Percentiles rank a stretch among this genome's conserved stretches.
Conservation (phyloP, 2,329 filamentous ascomycete species). For the Kalmusia sp. region DNA sequence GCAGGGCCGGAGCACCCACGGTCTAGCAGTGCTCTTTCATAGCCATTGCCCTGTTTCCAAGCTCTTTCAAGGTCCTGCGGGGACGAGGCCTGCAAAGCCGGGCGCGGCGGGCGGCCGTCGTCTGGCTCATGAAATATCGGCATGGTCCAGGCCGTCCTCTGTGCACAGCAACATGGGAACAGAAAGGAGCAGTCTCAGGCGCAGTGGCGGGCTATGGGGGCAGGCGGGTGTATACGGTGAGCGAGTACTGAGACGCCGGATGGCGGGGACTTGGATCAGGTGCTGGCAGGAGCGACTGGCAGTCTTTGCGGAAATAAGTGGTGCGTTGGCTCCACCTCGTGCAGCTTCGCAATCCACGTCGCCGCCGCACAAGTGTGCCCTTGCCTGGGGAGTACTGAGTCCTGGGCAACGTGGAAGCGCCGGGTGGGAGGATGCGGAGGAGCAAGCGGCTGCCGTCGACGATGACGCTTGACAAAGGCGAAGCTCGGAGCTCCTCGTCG, state of each 20-base stretch:
- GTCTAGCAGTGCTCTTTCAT: slow-evolving; percentile 15
- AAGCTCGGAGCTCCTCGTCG: too few species aligned
- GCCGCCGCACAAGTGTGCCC: slow-evolving; percentile 18
- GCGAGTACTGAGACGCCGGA: slow-evolving; percentile 31
- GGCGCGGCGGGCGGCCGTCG: slow-evolving; percentile 32
- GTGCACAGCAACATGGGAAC: slow-evolving; percentile 34
- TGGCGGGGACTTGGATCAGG: slow-evolving; percentile 32
- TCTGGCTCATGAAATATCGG: slow-evolving; percentile 49
- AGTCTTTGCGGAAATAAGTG: slow-evolving; percentile 25
- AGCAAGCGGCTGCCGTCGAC: slow-evolving; percentile 20
- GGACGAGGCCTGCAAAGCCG: slow-evolving; percentile 23
- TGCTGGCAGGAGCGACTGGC: slow-evolving; percentile 35
- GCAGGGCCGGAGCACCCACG: slow-evolving; percentile 13
- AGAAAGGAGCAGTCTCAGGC: slow-evolving; percentile 2
- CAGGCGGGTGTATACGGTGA: not conserved
- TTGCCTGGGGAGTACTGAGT: slow-evolving; percentile 27
- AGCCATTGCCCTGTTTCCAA: slow-evolving; percentile 16
- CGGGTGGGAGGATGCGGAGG: slow-evolving; percentile 28
- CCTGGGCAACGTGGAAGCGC: slow-evolving; percentile 20
- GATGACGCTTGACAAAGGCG: slow-evolving; percentile 41
- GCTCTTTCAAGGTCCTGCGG: slow-evolving; percentile 23
- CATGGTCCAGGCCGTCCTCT: slow-evolving; percentile 34
- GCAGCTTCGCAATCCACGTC: slow-evolving; percentile 24
- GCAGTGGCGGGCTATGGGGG: not conserved
- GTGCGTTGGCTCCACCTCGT: slow-evolving; percentile 46